A percentile compares a stretch with the other conserved stretches of the same genome.
Conservation (phyloP, 768 basidiomycete genomes). For the Serendipita vermifera region DNA sequence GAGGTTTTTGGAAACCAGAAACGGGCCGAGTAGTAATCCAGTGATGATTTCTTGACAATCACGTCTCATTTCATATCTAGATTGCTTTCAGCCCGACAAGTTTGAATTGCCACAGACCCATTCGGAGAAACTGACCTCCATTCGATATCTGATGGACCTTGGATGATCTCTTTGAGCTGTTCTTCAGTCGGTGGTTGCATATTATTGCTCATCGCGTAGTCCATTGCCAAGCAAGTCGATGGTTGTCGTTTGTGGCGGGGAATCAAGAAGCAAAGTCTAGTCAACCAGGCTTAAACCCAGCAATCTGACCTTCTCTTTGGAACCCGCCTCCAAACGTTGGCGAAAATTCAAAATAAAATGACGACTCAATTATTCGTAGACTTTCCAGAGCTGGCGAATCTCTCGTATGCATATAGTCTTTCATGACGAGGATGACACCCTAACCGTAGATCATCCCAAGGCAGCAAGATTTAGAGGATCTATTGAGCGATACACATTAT, state of each 20-base stretch:
- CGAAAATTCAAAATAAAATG: neutral
- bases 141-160: slow-evolving; percentile 71
- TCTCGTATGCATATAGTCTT: neutral
- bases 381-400: neutral
- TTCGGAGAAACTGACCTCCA: slow-evolving; percentile 48
- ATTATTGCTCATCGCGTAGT: slow-evolving; percentile 3
- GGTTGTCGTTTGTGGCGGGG: neutral
- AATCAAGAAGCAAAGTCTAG: neutral
- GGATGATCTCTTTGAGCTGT: slow-evolving; percentile 46
- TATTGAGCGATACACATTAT: slow-evolving; percentile 66
- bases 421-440: too few relatives aligned
- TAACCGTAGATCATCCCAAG: too few relatives aligned
- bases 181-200: slow-evolving; percentile 22
- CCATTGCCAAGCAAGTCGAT: neutral
- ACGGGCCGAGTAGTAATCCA: slow-evolving; percentile 71
- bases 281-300: neutral
- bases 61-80: slow-evolving; percentile 88
- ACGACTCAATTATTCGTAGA: neutral
- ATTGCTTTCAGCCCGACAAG: neutral
- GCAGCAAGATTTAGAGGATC: slow-evolving; percentile 81
- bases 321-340: neutral
- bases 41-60: slow-evolving; percentile 87
- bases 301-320: neutral
- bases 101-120: neutral
- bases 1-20: slow-evolving; percentile 75